A percentile compares a stretch with the other conserved stretches of the same genome.
These are phyloP conservation scores for Zymoseptoria pseudotritici DNA, from an alignment of 2,329 filamentous ascomycete genomes.

Conservation along the genomic window DNA sequence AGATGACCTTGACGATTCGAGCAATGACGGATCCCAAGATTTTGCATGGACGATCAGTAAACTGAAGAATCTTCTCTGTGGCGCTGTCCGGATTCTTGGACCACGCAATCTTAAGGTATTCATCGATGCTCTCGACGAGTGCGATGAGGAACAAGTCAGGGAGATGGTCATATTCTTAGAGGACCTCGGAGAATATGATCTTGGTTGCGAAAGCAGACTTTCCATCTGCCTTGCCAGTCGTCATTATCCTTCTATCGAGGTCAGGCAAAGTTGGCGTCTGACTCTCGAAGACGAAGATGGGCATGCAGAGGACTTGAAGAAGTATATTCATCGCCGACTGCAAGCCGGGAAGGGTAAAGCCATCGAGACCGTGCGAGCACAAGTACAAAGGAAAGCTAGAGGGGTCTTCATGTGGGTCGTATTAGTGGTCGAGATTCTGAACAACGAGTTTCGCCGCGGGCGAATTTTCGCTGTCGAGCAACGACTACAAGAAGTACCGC, in stretches of 20 bases:
- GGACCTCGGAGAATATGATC: constrained; percentile 18
- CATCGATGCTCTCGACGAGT: constrained; percentile 44
- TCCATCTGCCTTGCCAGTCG: constrained; percentile 37
- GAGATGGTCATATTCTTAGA: constrained; percentile 35
- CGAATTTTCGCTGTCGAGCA: constrained; percentile 25
- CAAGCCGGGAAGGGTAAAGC: constrained; percentile 18
- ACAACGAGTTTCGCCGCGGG: constrained; percentile 33
- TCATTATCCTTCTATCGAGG: constrained; percentile 37
- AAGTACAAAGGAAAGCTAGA: constrained; percentile 33
- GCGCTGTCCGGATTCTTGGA: too few relatives aligned
- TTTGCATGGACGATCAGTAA: too few relatives aligned
- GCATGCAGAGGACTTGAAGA: constrained; percentile 28
- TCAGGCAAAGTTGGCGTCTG: constrained; percentile 26
- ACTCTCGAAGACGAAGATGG: constrained; percentile 31
- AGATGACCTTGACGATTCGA: constrained; percentile 8
- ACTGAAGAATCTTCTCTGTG: too few relatives aligned
- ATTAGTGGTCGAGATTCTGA: constrained; percentile 40
- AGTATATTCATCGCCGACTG: constrained; percentile 30
- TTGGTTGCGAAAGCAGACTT: constrained; percentile 10
- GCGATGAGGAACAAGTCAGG: constrained; percentile 32
- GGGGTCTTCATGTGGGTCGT: constrained; percentile 44
- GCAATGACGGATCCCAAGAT: neutral
- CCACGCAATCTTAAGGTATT: constrained; percentile 28
- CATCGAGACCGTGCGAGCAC: too few relatives aligned
- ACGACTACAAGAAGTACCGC: constrained; percentile 35